Conservation (phyloP, 371 early-diverging fungal species). For the Mortierella sp. region DNA sequence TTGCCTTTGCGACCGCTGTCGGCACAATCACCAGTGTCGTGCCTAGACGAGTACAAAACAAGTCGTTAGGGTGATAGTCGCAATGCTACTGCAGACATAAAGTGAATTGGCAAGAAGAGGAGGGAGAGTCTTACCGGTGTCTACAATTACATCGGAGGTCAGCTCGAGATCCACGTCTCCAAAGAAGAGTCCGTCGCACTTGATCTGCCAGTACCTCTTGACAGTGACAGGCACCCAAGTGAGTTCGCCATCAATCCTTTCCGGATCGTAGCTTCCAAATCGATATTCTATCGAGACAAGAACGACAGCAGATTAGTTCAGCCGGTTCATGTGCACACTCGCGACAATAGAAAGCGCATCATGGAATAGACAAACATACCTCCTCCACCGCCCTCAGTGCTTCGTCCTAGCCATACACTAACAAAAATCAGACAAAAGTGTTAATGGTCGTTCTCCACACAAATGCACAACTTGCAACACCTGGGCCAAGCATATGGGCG, state of each 20-base stretch:
- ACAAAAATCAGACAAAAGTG: neutral
- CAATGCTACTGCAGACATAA: neutral
- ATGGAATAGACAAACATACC: conserved; percentile 26
- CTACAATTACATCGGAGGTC: conserved; percentile 59
- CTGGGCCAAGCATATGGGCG: neutral
- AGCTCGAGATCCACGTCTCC: conserved; percentile 41
- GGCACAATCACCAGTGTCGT: conserved; percentile 57
- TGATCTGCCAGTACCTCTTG: conserved; percentile 67
- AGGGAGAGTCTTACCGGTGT: conserved; percentile 60
- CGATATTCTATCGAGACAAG: conserved; percentile 46
- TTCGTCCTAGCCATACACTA: conserved; percentile 61
- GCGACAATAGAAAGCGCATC: neutral
- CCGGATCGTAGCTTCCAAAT: conserved; percentile 61
- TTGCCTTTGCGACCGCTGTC: conserved; percentile 49
- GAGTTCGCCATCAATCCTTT: conserved; percentile 56
- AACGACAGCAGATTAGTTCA: neutral
- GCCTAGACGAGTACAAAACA: conserved; percentile 10
- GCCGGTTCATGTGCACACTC: neutral
- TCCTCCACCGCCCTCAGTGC: conserved; percentile 63
- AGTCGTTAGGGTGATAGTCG: neutral
- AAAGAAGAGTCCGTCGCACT: conserved; percentile 58
- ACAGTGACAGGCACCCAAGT: conserved; percentile 60
- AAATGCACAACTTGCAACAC: neutral
- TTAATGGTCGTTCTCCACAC: neutral
- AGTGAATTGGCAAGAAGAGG: neutral